Conservation (phyloP, 768 basidiomycete species). For the Pisolithus orientalis region DNA sequence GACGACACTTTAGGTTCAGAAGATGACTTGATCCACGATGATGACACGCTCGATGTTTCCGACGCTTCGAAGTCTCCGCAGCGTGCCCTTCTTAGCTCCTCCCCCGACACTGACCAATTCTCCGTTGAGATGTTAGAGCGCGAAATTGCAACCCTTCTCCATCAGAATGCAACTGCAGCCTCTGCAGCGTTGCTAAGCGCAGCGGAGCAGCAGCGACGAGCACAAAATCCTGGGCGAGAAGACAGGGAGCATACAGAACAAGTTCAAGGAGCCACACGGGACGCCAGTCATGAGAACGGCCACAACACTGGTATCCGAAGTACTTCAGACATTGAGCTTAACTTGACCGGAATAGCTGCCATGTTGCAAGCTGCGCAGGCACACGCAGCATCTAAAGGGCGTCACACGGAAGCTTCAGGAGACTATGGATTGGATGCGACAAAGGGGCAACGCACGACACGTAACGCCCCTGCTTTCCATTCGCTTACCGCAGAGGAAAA, state of each 20-base stretch:
- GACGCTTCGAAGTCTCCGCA: conserved; percentile 15
- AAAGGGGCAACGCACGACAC: conserved; percentile 48
- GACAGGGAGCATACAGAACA: conserved; percentile 25
- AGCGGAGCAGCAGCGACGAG: conserved; percentile 62
- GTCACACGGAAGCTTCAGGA: conserved; percentile 40
- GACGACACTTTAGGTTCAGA: conserved; percentile 68
- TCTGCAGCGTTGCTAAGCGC: conserved; percentile 59
- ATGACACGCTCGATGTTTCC: conserved; percentile 25
- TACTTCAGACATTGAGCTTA: conserved; percentile 42
- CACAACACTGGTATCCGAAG: conserved; percentile 11
- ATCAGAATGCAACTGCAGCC: conserved; percentile 68
- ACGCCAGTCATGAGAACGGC: conserved; percentile 5
- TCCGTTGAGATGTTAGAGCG: conserved; percentile 72
- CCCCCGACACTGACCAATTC: conserved; percentile 41
- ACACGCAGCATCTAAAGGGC: conserved; percentile 45
- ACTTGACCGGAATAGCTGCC: conserved; percentile 64
- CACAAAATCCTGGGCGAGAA: conserved; percentile 34
- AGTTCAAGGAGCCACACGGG: conserved; percentile 13
- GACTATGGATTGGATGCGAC: conserved; percentile 40
- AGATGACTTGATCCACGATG: conserved; percentile 28
- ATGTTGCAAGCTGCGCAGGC: conserved; percentile 75
- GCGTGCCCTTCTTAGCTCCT: conserved; percentile 31
- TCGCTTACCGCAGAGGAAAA: conserved; percentile 54
- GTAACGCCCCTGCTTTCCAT: conserved; percentile 73
- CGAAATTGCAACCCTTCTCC: conserved; percentile 68